phyloP scores from a whole-genome alignment of 2,329 filamentous ascomycete species.

The Fusarium compactum region DNA sequence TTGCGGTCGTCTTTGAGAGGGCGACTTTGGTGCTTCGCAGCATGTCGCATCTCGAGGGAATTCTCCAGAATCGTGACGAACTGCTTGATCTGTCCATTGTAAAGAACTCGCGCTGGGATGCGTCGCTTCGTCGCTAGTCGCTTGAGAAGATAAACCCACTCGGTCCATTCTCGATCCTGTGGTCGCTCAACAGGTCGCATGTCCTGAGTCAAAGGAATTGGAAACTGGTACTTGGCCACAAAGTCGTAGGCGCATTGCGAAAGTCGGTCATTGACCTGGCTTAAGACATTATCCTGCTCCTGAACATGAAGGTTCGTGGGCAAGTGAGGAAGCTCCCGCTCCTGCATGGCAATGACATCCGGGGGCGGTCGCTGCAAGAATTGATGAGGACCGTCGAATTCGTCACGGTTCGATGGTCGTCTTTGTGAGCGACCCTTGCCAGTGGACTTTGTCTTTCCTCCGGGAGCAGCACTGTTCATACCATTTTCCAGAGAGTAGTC shows the following conservation, averaged over 20 bases:
- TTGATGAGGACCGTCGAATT: slow-evolving; percentile 90
- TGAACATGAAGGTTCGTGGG: slow-evolving; percentile 85
- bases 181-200: slow-evolving; percentile 81
- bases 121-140: slow-evolving; percentile 86
- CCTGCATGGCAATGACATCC: slow-evolving; percentile 79
- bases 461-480: slow-evolving; percentile 55
- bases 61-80: slow-evolving; percentile 90
- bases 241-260: slow-evolving; percentile 91
- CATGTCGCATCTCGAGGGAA: slow-evolving; percentile 87
- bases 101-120: slow-evolving; percentile 85
- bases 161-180: slow-evolving; percentile 87
- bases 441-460: slow-evolving; percentile 59
- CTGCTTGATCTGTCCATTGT: slow-evolving; percentile 92
- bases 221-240: slow-evolving; percentile 91
- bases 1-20: slow-evolving; percentile 90
- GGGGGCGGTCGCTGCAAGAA: slow-evolving; percentile 79
- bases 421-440: slow-evolving; percentile 69
- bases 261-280: slow-evolving; percentile 84
- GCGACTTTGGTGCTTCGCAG: slow-evolving; percentile 83
- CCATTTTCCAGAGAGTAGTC: slow-evolving; percentile 70
- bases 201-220: slow-evolving; percentile 84
- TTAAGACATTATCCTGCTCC: slow-evolving; percentile 85
- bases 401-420: slow-evolving; percentile 83
- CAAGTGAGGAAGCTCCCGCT: slow-evolving; percentile 83
- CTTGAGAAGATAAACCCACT: slow-evolving; percentile 91